These are phyloP conservation scores for Candida awuae DNA, from an alignment of 805 yeast genomes.

Conservation along the genomic window DNA sequence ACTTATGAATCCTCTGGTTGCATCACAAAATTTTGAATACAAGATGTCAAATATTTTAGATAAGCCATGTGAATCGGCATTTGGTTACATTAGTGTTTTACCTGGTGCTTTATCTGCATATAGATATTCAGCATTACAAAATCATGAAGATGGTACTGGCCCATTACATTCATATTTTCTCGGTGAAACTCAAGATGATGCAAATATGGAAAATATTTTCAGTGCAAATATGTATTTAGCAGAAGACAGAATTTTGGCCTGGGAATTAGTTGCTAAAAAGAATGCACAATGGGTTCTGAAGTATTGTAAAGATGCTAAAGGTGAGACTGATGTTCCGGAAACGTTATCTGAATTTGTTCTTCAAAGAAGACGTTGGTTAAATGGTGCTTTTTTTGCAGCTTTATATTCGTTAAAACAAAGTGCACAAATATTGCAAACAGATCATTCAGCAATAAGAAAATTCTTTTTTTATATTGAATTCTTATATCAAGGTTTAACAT, in stretches of 20 bases:
- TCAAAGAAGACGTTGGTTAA: conserved; percentile 97
- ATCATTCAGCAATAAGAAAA: conserved; percentile 76
- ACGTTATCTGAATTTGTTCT: conserved; percentile 87
- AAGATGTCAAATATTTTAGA: conserved; percentile 95
- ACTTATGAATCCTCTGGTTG: conserved; percentile 82
- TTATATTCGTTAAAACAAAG: conserved; percentile 80
- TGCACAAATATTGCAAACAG: conserved; percentile 80
- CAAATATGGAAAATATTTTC: conserved; percentile 57
- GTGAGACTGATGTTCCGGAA: conserved; percentile 97
- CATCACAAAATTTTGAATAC: conserved; percentile 93
- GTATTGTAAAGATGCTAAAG: conserved; percentile 86
- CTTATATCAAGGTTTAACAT: conserved; percentile 71
- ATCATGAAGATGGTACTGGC: conserved; percentile 86
- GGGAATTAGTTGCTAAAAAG: conserved; percentile 88
- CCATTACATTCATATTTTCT: conserved; percentile 83
- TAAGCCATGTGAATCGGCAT: conserved; percentile 85
- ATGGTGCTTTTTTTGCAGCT: conserved; percentile 97
- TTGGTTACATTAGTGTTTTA: conserved; percentile 87
- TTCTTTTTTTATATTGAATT: conserved; percentile 80
- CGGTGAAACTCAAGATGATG: conserved; percentile 53
- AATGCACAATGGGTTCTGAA: conserved; percentile 82
- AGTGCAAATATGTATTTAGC: conserved; percentile 97
- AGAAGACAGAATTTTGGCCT: conserved; percentile 91
- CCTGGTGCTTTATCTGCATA: conserved; percentile 97
- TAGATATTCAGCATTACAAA: conserved; percentile 76